phyloP scores from a whole-genome alignment of 768 basidiomycete species.

The Auricularia auricula-judae region DNA sequence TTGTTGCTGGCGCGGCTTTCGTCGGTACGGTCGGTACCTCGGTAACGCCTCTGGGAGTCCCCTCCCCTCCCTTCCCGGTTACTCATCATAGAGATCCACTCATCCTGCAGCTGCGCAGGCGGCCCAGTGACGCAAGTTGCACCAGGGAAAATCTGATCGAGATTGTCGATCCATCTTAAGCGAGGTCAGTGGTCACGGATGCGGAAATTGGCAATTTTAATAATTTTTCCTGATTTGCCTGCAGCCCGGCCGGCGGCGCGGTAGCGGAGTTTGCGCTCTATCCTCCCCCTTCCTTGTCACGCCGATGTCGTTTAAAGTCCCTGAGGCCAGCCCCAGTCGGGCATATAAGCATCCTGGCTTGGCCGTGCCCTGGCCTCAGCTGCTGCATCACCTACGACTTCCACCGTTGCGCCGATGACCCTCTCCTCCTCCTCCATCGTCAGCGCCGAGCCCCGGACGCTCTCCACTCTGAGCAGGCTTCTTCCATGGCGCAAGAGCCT shows the following conservation, averaged over 20 bases:
- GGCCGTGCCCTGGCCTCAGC: not conserved
- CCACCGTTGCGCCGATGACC: not conserved
- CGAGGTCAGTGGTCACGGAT: not conserved
- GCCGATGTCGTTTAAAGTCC: not conserved
- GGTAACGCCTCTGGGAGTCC: too few relatives aligned
- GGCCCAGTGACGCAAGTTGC: too few relatives aligned
- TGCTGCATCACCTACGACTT: not conserved
- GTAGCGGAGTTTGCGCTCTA: not conserved
- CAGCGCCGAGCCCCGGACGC: not conserved
- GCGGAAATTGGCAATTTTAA: not conserved
- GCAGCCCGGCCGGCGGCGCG: too few relatives aligned
- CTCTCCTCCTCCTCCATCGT: not conserved
- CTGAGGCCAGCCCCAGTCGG: not conserved
- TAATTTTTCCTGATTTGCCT: not conserved
- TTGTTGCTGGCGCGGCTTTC: too few relatives aligned
- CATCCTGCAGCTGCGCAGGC: too few relatives aligned
- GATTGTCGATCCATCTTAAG: not conserved
- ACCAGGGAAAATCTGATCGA: not conserved
- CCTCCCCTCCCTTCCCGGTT: too few relatives aligned
- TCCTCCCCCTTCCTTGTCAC: not conserved
- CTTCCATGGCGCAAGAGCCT: not conserved
- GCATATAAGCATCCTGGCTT: not conserved
- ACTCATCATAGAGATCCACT: too few relatives aligned
- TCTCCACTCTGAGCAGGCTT: not conserved
- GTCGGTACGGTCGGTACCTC: too few relatives aligned